These are phyloP conservation scores for Vaccinium darrowii DNA, from an alignment of 148 eudicot species.

Conservation along the genomic window DNA sequence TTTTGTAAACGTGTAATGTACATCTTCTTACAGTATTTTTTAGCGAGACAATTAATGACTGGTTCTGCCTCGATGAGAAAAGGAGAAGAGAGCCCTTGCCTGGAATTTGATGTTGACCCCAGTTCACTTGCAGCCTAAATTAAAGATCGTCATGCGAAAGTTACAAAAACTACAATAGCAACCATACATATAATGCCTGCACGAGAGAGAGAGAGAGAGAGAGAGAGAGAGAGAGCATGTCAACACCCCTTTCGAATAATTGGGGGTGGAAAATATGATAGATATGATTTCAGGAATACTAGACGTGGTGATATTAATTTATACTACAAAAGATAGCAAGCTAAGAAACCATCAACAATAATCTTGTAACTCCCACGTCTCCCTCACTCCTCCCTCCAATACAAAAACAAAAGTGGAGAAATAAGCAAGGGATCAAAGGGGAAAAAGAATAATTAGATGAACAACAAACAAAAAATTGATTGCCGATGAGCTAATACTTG, in stretches of 20 bases:
- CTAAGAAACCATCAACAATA: background rate
- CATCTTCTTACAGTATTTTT: background rate
- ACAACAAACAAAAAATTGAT: background rate
- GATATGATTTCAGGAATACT: background rate
- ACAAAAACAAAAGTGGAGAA: background rate
- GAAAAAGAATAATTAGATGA: constrained; percentile 8
- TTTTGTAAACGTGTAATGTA: background rate
- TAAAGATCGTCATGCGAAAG: background rate
- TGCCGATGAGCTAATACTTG: background rate
- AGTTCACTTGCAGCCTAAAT: background rate
- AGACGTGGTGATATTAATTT: background rate
- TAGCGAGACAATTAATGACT: background rate
- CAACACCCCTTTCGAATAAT: background rate
- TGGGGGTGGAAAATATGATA: constrained; percentile 5
- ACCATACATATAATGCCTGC: background rate
- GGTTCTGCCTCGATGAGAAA: background rate
- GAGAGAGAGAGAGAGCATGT: background rate
- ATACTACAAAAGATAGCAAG: background rate
- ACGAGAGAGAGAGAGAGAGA: background rate
- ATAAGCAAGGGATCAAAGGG: background rate
- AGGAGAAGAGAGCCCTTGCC: background rate
- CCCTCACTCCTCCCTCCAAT: background rate
- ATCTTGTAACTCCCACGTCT: background rate
- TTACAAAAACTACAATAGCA: background rate
- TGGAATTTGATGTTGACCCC: background rate